Evolutionary conservation across 2,329 filamentous ascomycete genomes (phyloP).

Genomic region (Coniochaeta sp.): DNA sequence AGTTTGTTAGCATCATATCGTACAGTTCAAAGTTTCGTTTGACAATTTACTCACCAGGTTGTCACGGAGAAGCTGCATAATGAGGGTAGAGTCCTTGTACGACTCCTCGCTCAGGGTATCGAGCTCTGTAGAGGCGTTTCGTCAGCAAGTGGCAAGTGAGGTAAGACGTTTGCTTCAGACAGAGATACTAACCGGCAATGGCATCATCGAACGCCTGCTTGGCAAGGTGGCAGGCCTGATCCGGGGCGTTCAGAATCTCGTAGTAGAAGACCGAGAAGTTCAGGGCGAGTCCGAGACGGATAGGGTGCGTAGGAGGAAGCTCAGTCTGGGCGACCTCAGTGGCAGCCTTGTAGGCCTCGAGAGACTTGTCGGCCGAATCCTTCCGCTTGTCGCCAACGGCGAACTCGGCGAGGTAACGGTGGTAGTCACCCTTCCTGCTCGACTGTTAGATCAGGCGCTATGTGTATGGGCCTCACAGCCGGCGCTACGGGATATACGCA

Average conservation of each 20-base stretch:
- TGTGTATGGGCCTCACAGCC: not conserved
- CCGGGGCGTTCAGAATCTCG: constrained; percentile 96
- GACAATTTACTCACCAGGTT: constrained; percentile 62
- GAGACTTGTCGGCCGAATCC: constrained; percentile 85
- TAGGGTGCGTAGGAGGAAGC: constrained; percentile 85
- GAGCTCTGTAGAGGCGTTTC: constrained; percentile 55
- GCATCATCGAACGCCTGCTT: constrained; percentile 96
- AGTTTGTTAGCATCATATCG: constrained; percentile 25
- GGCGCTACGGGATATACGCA: constrained; percentile 28
- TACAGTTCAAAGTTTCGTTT: not conserved
- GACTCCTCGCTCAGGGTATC: constrained; percentile 96
- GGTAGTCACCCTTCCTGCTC: constrained; percentile 94
- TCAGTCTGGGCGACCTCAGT: constrained; percentile 87
- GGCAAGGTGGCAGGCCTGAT: constrained; percentile 95
- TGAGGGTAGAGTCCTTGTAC: constrained; percentile 98
- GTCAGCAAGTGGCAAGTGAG: constrained; percentile 4
- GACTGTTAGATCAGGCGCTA: not conserved
- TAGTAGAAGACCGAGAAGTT: constrained; percentile 99
- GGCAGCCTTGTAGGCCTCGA: constrained; percentile 93
- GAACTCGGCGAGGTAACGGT: constrained; percentile 97
- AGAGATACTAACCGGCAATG: constrained; percentile 57
- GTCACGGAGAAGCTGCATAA: constrained; percentile 97
- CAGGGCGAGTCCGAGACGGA: constrained; percentile 82
- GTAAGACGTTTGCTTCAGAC: constrained; percentile 7
- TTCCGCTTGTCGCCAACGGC: constrained; percentile 92